Conservation (phyloP, 106 monocot genomes). For the Xerophyta viscosa region DNA sequence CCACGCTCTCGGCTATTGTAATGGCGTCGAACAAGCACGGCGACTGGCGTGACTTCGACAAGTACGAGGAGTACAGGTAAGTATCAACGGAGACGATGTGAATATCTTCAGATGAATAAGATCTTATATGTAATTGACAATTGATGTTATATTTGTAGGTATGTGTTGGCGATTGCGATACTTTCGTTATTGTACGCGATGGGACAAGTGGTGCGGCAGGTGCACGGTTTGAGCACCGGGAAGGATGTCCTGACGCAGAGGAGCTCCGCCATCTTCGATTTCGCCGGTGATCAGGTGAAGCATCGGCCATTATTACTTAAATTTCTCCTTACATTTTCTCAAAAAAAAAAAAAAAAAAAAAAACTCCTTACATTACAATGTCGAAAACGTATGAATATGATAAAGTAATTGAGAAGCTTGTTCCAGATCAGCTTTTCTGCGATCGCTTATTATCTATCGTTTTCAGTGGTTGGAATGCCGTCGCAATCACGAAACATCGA, state of each 20-base stretch:
- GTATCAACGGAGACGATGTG: neutral
- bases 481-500: too few relatives aligned
- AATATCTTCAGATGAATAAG: neutral
- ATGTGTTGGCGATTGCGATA: conserved; percentile 47
- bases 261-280: conserved; percentile 30
- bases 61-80: conserved; percentile 78
- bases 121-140: neutral
- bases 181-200: conserved; percentile 52
- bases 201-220: conserved; percentile 35
- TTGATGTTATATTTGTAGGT: conserved; percentile 26
- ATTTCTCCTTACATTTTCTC: too few relatives aligned
- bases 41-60: conserved; percentile 66
- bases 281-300: conserved; percentile 74
- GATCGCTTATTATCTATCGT: too few relatives aligned
- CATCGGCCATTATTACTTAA: too few relatives aligned
- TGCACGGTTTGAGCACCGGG: conserved; percentile 18
- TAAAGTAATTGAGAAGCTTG: too few relatives aligned
- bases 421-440: too few relatives aligned
- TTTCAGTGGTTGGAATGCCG: too few relatives aligned
- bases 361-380: too few relatives aligned
- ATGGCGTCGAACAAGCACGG: conserved; percentile 85
- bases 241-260: conserved; percentile 23
- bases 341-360: too few relatives aligned
- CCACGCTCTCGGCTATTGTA: conserved; percentile 37
- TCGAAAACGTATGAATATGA: too few relatives aligned